Percentiles rank a stretch among this genome's conserved stretches.
Conservation (phyloP, 2,329 filamentous ascomycete species). For the Helotiales sp. region DNA sequence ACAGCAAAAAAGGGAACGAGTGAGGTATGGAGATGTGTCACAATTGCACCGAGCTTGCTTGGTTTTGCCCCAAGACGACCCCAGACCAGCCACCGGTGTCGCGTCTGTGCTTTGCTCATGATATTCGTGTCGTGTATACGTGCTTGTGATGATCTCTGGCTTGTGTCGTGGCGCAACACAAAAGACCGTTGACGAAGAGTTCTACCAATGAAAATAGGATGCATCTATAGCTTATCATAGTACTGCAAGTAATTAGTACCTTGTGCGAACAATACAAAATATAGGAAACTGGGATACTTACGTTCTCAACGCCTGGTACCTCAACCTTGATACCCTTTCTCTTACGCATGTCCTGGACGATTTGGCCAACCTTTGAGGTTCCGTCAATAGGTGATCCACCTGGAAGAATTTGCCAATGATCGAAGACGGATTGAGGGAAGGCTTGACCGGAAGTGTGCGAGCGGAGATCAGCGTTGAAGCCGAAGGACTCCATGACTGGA, state of each 20-base stretch:
- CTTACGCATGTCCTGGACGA: constrained; percentile 92
- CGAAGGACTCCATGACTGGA: constrained; percentile 96
- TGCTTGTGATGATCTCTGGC: constrained; percentile 25
- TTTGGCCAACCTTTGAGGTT: constrained; percentile 76
- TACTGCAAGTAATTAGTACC: constrained; percentile 63
- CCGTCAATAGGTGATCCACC: constrained; percentile 89
- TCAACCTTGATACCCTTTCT: constrained; percentile 99
- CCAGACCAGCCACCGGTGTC: constrained; percentile 22
- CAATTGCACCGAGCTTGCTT: constrained; percentile 28
- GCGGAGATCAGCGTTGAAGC: constrained; percentile 97
- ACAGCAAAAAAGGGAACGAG: constrained; percentile 23
- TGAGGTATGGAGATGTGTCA: constrained; percentile 27
- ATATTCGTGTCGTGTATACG: constrained; percentile 20
- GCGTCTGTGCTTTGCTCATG: constrained; percentile 30
- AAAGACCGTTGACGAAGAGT: constrained; percentile 26
- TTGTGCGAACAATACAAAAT: too few species aligned
- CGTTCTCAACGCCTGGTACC: constrained; percentile 91
- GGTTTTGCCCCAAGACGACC: constrained; percentile 27
- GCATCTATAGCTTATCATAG: constrained; percentile 94
- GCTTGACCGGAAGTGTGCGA: constrained; percentile 92
- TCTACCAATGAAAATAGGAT: constrained; percentile 33
- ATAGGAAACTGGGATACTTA: constrained; percentile 54
- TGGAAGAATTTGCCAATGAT: constrained; percentile 96
- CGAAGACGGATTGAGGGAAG: constrained; percentile 98
- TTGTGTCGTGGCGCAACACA: constrained; percentile 25